Evolutionary conservation across 345 rosid species (phyloP).

Genomic region (Lepidium sativum): DNA sequence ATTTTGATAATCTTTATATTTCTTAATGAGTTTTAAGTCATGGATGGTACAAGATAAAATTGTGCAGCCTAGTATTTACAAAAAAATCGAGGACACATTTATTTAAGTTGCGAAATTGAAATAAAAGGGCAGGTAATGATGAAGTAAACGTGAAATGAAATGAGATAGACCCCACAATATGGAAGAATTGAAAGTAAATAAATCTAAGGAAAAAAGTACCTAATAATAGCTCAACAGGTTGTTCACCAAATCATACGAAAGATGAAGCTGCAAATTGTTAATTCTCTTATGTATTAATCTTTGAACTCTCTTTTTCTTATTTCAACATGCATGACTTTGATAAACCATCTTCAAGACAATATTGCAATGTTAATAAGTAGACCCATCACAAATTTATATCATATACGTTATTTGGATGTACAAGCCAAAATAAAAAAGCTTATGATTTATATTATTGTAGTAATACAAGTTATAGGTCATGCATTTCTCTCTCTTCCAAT

Average conservation of each 20-base stretch:
- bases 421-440: not conserved
- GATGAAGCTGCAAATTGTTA: constrained; percentile 20
- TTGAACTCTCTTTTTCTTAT: not conserved
- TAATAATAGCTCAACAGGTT: constrained; percentile 34
- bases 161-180: constrained; percentile 34
- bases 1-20: not conserved
- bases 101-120: not conserved
- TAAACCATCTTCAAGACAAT: not conserved
- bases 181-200: constrained; percentile 18
- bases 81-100: not conserved
- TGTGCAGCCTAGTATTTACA: not conserved
- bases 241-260: constrained; percentile 32
- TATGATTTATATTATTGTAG: not conserved
- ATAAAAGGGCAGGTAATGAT: not conserved
- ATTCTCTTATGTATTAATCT: not conserved
- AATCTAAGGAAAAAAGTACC: constrained; percentile 27
- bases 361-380: not conserved
- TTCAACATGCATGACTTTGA: constrained; percentile 16
- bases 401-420: not conserved
- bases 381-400: not conserved
- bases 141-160: constrained; percentile 6
- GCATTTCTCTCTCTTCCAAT: constrained; percentile 7
- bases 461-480: not conserved
- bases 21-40: not conserved
- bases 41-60: not conserved